Conservation (phyloP, 2,329 filamentous ascomycete genomes). For the Falciphora oryzae region DNA sequence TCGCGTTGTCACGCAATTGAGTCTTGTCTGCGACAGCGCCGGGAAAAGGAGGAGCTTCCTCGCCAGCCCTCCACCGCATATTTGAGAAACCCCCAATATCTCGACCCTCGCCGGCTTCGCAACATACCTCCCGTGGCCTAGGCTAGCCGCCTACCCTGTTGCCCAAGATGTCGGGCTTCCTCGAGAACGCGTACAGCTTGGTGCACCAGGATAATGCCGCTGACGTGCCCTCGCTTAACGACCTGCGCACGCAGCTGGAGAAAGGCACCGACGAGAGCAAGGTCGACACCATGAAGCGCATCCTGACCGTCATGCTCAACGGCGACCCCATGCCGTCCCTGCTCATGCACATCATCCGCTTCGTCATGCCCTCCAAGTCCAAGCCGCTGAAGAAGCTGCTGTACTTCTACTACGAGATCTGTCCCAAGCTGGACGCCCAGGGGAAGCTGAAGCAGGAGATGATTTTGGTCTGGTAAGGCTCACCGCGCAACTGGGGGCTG, state of each 20-base stretch:
- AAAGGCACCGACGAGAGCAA: conserved; percentile 92
- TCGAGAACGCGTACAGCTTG: conserved; percentile 92
- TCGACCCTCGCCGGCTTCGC: background rate
- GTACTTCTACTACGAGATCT: conserved; percentile 99
- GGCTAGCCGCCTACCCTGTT: conserved; percentile 10
- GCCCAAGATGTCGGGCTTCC: conserved; percentile 81
- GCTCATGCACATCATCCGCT: conserved; percentile 99
- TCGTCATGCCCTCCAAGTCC: conserved; percentile 98
- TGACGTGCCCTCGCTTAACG: conserved; percentile 83
- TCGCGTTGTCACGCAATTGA: conserved; percentile 4
- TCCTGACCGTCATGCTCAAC: conserved; percentile 96
- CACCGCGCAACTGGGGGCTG: background rate
- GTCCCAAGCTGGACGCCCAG: conserved; percentile 84
- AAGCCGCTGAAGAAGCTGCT: conserved; percentile 96
- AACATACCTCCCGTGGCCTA: conserved; percentile 6
- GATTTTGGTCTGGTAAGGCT: conserved; percentile 87
- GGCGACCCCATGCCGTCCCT: conserved; percentile 92
- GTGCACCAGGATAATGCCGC: conserved; percentile 97
- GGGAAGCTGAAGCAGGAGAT: conserved; percentile 99
- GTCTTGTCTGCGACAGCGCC: background rate
- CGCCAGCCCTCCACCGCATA: conserved; percentile 2
- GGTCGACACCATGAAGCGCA: conserved; percentile 92
- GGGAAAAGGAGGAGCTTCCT: background rate
- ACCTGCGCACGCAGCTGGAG: conserved; percentile 88
- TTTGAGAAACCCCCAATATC: background rate